These are phyloP conservation scores for Ramichloridium luteum DNA, from an alignment of 2,329 filamentous ascomycete species.

Conservation along the genomic window DNA sequence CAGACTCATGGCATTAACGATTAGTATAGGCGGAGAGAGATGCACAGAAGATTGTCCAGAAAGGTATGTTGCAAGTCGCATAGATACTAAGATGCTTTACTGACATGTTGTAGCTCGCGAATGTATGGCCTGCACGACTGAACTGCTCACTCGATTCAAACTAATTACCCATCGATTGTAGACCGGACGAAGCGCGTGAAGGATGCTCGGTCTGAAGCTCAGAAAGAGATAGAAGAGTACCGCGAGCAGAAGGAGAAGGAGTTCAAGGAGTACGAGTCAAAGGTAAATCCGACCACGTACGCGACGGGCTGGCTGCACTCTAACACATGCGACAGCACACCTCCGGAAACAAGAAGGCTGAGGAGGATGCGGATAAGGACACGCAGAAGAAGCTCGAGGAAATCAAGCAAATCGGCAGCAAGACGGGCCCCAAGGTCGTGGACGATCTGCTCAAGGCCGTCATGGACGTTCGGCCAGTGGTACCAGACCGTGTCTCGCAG, in stretches of 20 bases:
- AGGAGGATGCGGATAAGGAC: conserved; percentile 63
- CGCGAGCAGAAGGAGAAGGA: conserved; percentile 80
- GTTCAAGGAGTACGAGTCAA: conserved; percentile 85
- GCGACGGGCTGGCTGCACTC: background rate
- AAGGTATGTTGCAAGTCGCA: conserved; percentile 49
- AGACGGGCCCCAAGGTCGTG: conserved; percentile 67
- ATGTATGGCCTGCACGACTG: conserved; percentile 45
- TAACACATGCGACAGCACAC: conserved; percentile 53
- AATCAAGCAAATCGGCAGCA: conserved; percentile 69
- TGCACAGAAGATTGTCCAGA: conserved; percentile 97
- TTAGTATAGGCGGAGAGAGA: conserved; percentile 75
- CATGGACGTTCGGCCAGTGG: conserved; percentile 66
- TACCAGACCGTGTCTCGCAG: conserved; percentile 35
- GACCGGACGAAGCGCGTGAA: conserved; percentile 95
- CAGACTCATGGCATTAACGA: conserved; percentile 25
- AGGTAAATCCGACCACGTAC: conserved; percentile 36
- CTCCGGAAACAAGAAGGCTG: conserved; percentile 68
- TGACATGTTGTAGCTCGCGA: conserved; percentile 55
- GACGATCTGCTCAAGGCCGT: conserved; percentile 76
- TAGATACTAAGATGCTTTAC: conserved; percentile 11
- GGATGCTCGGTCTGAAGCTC: conserved; percentile 89
- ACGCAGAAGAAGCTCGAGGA: conserved; percentile 69
- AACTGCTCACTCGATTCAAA: conserved; percentile 2
- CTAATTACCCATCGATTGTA: conserved; percentile 26
- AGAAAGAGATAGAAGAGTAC: conserved; percentile 96